Conservation (phyloP, 2,329 filamentous ascomycete species). For the Fusarium dimerum region DNA sequence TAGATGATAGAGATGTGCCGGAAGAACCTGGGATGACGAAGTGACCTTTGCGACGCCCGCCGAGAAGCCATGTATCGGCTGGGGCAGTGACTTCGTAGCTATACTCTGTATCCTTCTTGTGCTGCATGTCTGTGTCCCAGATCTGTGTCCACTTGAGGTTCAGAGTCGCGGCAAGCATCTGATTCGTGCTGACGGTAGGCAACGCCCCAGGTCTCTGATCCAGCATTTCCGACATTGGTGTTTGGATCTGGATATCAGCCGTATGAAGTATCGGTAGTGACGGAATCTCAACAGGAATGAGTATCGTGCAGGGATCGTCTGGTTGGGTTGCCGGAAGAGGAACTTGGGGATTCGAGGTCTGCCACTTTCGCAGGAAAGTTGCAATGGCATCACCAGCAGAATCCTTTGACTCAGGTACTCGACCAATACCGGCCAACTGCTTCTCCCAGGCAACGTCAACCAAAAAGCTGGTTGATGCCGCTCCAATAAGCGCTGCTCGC, state of each 20-base stretch:
- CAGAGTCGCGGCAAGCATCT: constrained; percentile 64
- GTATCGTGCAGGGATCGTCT: constrained; percentile 61
- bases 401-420: constrained; percentile 36
- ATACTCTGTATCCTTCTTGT: constrained; percentile 64
- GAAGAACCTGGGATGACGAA: constrained; percentile 60
- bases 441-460: constrained; percentile 48
- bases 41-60: constrained; percentile 76
- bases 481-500: constrained; percentile 53
- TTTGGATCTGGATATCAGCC: constrained; percentile 62
- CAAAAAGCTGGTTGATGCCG: constrained; percentile 52
- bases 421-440: constrained; percentile 53
- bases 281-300: constrained; percentile 89
- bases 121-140: constrained; percentile 55
- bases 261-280: constrained; percentile 82
- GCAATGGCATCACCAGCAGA: constrained; percentile 30
- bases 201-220: constrained; percentile 35
- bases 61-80: constrained; percentile 79
- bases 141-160: constrained; percentile 62
- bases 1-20: constrained; percentile 44
- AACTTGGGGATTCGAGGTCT: constrained; percentile 30
- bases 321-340: constrained; percentile 23
- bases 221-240: constrained; percentile 34
- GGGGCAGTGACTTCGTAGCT: constrained; percentile 79
- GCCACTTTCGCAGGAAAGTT: constrained; percentile 36
- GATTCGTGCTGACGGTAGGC: constrained; percentile 58